Conservation (phyloP, 148 eudicot species). For the Arbutus unedo region DNA sequence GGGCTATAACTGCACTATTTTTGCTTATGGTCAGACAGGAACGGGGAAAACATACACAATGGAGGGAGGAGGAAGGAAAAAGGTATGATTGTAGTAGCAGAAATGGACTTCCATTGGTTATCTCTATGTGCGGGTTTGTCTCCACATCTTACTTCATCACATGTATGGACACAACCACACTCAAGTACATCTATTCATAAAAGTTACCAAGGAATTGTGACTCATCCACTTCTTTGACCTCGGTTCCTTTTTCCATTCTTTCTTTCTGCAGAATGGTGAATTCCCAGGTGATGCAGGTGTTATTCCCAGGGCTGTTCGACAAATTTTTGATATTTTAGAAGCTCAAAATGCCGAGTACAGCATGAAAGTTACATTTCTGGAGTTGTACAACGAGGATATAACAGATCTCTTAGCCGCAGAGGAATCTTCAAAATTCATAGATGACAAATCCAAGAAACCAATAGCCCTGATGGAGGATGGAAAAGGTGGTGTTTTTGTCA, state of each 20-base stretch:
- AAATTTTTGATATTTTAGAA: conserved; percentile 86
- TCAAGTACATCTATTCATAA: conserved; percentile 7
- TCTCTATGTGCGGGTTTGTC: background rate
- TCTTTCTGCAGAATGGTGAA: conserved; percentile 73
- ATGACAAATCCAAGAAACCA: conserved; percentile 95
- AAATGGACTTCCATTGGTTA: background rate
- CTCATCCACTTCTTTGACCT: background rate
- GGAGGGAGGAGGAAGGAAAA: conserved; percentile 97
- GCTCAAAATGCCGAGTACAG: conserved; percentile 87
- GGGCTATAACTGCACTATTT: conserved; percentile 97
- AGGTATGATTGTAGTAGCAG: conserved; percentile 39
- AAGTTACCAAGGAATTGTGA: background rate
- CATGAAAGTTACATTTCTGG: conserved; percentile 92
- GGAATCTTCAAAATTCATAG: conserved; percentile 60
- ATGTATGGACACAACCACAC: background rate
- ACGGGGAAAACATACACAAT: conserved; percentile 98
- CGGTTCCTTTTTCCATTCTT: background rate
- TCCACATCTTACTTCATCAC: background rate
- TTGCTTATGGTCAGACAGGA: conserved; percentile 99
- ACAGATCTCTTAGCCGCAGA: conserved; percentile 93
- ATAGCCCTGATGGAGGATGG: conserved; percentile 99
- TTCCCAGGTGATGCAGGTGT: conserved; percentile 95
- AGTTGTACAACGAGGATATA: conserved; percentile 93
- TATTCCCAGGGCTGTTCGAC: conserved; percentile 92
- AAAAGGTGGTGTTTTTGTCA: conserved; percentile 90